phyloP scores from a whole-genome alignment of 2,329 filamentous ascomycete species.

The Curvularia verruculosa region DNA sequence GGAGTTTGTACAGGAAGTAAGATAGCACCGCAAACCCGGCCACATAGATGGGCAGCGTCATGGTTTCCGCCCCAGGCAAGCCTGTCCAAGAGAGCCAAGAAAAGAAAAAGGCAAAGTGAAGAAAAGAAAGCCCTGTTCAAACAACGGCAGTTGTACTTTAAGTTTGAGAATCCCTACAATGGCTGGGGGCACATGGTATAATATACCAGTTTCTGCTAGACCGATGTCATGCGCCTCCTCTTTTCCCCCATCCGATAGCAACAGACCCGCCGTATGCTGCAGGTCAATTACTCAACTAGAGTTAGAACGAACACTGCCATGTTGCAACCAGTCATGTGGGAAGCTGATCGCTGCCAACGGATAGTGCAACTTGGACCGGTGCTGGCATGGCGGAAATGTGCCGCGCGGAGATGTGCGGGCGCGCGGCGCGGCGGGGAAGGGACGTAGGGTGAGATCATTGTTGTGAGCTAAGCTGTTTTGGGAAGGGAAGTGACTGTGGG shows the following conservation, averaged over 20 bases:
- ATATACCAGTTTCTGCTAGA: too few relatives aligned
- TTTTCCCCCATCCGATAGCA: not conserved
- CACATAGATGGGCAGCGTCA: conserved; percentile 51
- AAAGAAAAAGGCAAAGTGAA: not conserved
- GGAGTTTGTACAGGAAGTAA: conserved; percentile 50
- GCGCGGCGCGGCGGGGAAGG: conserved; percentile 1
- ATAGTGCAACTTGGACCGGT: not conserved
- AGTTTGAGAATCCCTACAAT: too few relatives aligned
- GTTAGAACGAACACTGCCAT: too few relatives aligned
- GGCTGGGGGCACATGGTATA: too few relatives aligned
- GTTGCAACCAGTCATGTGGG: too few relatives aligned
- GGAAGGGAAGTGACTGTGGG: not conserved
- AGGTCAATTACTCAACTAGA: too few relatives aligned
- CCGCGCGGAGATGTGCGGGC: not conserved
- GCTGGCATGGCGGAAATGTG: not conserved
- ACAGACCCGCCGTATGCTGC: too few relatives aligned
- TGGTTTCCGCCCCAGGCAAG: conserved; percentile 14
- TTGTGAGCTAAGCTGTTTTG: not conserved
- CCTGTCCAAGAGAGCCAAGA: not conserved
- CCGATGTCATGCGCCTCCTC: not conserved
- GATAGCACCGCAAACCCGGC: conserved; percentile 51
- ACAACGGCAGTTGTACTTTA: too few relatives aligned
- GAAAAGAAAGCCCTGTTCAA: not conserved
- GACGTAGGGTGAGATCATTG: conserved; percentile 13
- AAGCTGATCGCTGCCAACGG: too few relatives aligned